Base-by-base conservation (phyloP, 768 basidiomycete species). In the Mycena floridula region DNA sequence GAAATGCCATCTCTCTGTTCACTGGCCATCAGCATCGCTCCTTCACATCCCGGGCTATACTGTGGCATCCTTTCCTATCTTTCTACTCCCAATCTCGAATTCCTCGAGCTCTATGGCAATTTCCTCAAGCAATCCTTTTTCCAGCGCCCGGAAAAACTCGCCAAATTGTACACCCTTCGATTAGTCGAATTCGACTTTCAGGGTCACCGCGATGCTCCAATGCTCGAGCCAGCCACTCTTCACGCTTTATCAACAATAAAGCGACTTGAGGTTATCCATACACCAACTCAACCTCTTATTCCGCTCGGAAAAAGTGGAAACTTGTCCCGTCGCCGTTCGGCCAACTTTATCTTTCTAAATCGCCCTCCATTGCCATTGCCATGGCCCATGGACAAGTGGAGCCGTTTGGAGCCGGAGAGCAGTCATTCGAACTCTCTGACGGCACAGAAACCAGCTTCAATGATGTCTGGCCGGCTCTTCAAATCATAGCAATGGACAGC, bases 401-500 rank as follows among this genome's bases (percentile, higher is more conserved):
- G n/a, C n/a, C n/a, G n/a, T n/a, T n/a, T n/a, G n/a, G n/a, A n/a
- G n/a, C n/a, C n/a, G n/a, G 45, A 16, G 43, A 15, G 3, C 38
- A 15, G 18, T 21, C 6, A 7, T 22, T 40, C 7, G 32, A 25
- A 25, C 12, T 11, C 37, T 20, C 2, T 8, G 37, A 27, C 11
- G 24, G 15, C 26, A 1, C 7, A 38, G 13, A 42, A 5, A 32
- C 11, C 18, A 12, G 13, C 23, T 22, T 32, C 40, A 12, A 15
- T n/a, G 15, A 40, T 8, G n/a, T 35, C 25, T 47, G 46, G 46
- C 46, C 46, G 12, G 35, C 41, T 25, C 25, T 47, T 39, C 35
- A 20, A 24, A 42, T 40, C 15, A 26, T 47, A 13, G 42, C 40
- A 5, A 18, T 47, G 39, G 40, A 47, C 25, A 35, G 40, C 4